Evolutionary conservation across 1,139 yeast species (phyloP).

Genomic region (Saccharomycopsis hybrid): DNA sequence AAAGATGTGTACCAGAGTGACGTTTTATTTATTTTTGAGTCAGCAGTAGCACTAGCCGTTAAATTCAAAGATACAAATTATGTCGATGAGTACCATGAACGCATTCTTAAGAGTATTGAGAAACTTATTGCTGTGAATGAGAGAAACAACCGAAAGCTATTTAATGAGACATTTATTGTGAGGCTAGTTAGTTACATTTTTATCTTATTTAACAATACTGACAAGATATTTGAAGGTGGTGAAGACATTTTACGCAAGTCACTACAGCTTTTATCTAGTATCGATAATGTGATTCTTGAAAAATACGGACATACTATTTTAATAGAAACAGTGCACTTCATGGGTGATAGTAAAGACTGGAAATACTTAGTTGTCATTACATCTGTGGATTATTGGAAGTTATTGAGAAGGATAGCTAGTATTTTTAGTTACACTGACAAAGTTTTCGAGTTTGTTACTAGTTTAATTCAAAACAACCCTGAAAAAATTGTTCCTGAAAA

Average conservation of each 20-base stretch:
- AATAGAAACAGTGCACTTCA: not conserved
- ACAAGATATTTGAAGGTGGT: not conserved
- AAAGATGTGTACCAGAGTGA: constrained; percentile 49
- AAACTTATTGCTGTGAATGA: constrained; percentile 15
- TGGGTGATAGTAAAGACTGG: not conserved
- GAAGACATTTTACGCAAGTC: not conserved
- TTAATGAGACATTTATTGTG: constrained; percentile 2
- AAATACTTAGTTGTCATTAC: constrained; percentile 20
- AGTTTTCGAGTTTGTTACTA: constrained; percentile 45
- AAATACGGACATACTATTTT: not conserved
- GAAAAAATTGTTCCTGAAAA: constrained; percentile 40
- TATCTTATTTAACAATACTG: constrained; percentile 3
- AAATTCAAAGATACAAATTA: not conserved
- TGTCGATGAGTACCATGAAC: not conserved
- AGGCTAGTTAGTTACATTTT: constrained; percentile 12
- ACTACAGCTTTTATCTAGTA: constrained; percentile 4
- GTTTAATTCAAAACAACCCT: constrained; percentile 35
- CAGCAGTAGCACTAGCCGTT: constrained; percentile 39
- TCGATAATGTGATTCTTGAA: not conserved
- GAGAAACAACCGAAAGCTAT: constrained; percentile 16
- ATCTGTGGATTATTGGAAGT: constrained; percentile 56
- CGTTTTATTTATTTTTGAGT: constrained; percentile 49
- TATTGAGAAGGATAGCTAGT: constrained; percentile 52
- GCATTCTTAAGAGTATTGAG: constrained; percentile 11
- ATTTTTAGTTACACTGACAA: constrained; percentile 43